Conservation (phyloP, 345 rosid species). For the Aquilaria malaccensis region DNA sequence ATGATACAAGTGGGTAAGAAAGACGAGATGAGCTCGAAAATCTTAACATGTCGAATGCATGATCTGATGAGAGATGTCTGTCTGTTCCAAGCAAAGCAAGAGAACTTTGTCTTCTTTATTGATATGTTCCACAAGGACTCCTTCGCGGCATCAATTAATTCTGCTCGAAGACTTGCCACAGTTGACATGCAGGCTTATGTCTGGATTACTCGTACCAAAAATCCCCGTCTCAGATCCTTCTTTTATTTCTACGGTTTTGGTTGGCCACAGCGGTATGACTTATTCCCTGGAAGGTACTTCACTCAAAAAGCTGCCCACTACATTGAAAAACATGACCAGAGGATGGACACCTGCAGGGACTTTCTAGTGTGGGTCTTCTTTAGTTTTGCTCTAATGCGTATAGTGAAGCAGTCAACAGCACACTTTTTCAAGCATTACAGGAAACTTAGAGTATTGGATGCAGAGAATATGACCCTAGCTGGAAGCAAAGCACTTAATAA, state of each 20-base stretch:
- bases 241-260: constrained; percentile 9
- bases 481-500: constrained; percentile 12
- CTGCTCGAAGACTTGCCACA: constrained; percentile 26
- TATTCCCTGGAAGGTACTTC: too few relatives aligned
- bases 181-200: not conserved
- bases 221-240: constrained; percentile 26
- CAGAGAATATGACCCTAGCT: not conserved
- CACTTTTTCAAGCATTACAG: constrained; percentile 2
- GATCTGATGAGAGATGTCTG: constrained; percentile 19
- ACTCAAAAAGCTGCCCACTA: too few relatives aligned
- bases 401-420: constrained; percentile 3
- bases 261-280: too few relatives aligned
- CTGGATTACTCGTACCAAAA: not conserved
- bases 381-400: not conserved
- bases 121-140: not conserved
- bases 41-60: constrained; percentile 15
- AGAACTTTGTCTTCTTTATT: constrained; percentile 12
- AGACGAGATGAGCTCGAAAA: constrained; percentile 1
- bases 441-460: constrained; percentile 25
- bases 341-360: not conserved
- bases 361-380: not conserved
- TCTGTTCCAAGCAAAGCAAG: constrained; percentile 19
- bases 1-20: constrained; percentile 25
- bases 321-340: too few relatives aligned
- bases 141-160: not conserved